Conservation (phyloP, 148 eudicot genomes). For the Camellia japonica region DNA sequence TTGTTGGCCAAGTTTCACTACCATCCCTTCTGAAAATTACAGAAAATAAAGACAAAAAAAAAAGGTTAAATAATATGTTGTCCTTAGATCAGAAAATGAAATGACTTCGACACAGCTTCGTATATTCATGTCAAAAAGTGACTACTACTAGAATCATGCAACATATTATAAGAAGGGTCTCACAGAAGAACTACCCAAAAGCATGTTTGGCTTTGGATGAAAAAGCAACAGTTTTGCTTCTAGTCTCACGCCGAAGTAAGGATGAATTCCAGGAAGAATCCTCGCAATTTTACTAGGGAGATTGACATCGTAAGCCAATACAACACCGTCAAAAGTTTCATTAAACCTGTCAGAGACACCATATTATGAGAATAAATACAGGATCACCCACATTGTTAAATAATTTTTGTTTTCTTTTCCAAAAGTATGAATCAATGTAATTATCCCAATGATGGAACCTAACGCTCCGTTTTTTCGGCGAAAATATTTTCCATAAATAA, state of each 20-base stretch:
- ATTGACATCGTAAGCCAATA: conserved; percentile 63
- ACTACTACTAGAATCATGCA: background rate
- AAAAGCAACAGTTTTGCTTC: conserved; percentile 67
- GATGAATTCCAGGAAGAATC: conserved; percentile 12
- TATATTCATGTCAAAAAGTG: too few relatives aligned
- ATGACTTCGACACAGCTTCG: too few relatives aligned
- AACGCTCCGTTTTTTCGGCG: too few relatives aligned
- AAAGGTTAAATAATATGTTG: too few relatives aligned
- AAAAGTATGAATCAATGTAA: too few relatives aligned
- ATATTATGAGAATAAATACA: background rate
- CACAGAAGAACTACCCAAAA: conserved; percentile 43
- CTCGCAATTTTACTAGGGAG: conserved; percentile 38
- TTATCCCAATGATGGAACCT: too few relatives aligned
- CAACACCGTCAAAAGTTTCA: conserved; percentile 21
- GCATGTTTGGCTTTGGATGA: conserved; percentile 67
- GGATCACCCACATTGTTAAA: too few relatives aligned
- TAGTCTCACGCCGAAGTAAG: conserved; percentile 57
- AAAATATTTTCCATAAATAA: too few relatives aligned
- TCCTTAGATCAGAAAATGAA: background rate
- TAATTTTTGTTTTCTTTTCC: too few relatives aligned
- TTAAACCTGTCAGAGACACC: conserved; percentile 36
- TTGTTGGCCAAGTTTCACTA: background rate
- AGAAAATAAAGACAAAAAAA: too few relatives aligned
- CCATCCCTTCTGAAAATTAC: too few relatives aligned
- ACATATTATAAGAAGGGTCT: too few relatives aligned